These are phyloP conservation scores for Phylloporus sp. DNA, from an alignment of 768 basidiomycete genomes.

Conservation along the genomic window DNA sequence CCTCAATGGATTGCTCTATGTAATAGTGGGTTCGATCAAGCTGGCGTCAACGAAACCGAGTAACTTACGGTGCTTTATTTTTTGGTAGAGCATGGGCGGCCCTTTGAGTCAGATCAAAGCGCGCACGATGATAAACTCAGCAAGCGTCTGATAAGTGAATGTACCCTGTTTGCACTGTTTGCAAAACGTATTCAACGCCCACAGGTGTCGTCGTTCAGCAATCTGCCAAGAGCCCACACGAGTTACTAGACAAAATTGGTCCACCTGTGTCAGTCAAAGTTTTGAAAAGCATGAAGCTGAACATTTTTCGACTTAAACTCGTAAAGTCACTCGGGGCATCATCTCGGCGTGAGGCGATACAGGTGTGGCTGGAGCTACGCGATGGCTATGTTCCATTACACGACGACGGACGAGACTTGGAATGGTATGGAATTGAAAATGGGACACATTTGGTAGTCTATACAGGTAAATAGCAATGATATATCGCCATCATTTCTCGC, in stretches of 20 bases:
- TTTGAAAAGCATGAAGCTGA: conserved; percentile 65
- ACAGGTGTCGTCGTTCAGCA: conserved; percentile 31
- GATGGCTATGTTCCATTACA: conserved; percentile 48
- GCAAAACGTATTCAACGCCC: conserved; percentile 6
- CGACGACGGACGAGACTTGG: conserved; percentile 49
- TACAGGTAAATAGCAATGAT: conserved; percentile 13
- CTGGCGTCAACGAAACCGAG: not conserved
- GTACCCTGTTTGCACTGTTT: not conserved
- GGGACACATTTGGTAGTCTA: conserved; percentile 34
- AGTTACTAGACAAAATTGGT: conserved; percentile 13
- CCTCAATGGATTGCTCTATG: conserved; percentile 65
- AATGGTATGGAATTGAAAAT: conserved; percentile 70
- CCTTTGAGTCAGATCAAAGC: conserved; percentile 34
- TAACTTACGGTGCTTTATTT: not conserved
- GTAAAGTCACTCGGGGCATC: conserved; percentile 48
- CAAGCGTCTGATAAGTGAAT: conserved; percentile 56
- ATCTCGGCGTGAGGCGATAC: conserved; percentile 30
- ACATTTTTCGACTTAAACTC: conserved; percentile 58
- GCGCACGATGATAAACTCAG: conserved; percentile 48
- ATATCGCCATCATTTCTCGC: not conserved
- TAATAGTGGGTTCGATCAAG: conserved; percentile 40
- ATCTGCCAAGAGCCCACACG: conserved; percentile 15
- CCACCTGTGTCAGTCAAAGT: conserved; percentile 41
- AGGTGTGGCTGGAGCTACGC: conserved; percentile 54
- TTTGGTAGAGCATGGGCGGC: conserved; percentile 52